These are phyloP conservation scores for Arthroderma uncinatum DNA, from an alignment of 2,329 filamentous ascomycete species.

Conservation along the genomic window DNA sequence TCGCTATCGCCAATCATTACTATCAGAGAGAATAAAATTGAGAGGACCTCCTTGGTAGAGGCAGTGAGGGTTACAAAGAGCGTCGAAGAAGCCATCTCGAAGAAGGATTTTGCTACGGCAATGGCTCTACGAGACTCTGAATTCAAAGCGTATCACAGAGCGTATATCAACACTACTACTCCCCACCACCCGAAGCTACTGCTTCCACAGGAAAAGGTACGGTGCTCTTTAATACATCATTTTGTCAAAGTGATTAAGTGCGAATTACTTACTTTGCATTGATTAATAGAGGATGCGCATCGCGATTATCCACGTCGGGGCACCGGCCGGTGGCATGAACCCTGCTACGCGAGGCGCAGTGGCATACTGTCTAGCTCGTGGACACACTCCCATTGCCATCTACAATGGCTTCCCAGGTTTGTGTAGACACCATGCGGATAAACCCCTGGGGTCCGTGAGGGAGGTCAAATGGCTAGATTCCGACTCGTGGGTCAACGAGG, in stretches of 20 bases:
- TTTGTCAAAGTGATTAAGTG: neutral
- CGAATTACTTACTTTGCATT: neutral
- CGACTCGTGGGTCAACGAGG: conserved; percentile 89
- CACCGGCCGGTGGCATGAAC: conserved; percentile 96
- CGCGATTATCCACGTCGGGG: conserved; percentile 92
- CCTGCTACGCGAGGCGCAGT: conserved; percentile 87
- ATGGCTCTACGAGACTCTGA: conserved; percentile 86
- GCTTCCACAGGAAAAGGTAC: conserved; percentile 59
- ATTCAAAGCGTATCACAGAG: conserved; percentile 83
- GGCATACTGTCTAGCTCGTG: conserved; percentile 79
- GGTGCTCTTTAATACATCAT: conserved; percentile 16
- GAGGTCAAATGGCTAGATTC: conserved; percentile 88
- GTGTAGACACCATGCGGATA: conserved; percentile 76
- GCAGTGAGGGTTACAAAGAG: conserved; percentile 78
- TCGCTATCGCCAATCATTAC: conserved; percentile 91
- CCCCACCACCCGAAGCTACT: conserved; percentile 59
- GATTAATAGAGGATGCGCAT: conserved; percentile 80
- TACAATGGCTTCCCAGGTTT: conserved; percentile 96
- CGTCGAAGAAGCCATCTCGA: conserved; percentile 69
- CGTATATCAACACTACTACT: conserved; percentile 82
- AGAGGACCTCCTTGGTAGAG: conserved; percentile 76
- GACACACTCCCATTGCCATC: conserved; percentile 86
- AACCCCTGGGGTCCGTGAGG: conserved; percentile 70
- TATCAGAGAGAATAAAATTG: conserved; percentile 96
- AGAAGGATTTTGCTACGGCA: conserved; percentile 73